Percentiles rank a stretch among this genome's conserved stretches.
Conservation (phyloP, 495 filamentous ascomycete species). For the Xanthoparmelia taractica region DNA sequence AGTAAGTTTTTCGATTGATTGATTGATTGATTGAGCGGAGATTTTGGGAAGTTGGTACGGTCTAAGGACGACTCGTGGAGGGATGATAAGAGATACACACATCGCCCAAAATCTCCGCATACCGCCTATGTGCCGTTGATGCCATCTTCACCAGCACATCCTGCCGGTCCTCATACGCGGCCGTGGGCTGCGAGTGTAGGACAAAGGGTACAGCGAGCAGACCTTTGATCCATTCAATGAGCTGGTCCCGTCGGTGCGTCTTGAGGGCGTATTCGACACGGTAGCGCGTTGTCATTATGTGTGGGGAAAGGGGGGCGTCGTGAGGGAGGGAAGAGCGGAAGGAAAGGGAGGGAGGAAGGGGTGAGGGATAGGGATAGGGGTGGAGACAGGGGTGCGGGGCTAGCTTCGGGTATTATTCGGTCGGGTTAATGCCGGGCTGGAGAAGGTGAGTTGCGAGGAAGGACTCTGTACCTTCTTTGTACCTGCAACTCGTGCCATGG, state of each 20-base stretch:
- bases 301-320: neutral
- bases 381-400: neutral
- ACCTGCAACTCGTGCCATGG: no score
- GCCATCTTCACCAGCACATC: constrained; percentile 43
- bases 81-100: no score
- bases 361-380: no score
- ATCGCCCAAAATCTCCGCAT: constrained; percentile 92
- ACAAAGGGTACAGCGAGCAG: constrained; percentile 95
- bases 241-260: constrained; percentile 17
- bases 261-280: constrained; percentile 59
- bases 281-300: constrained; percentile 76
- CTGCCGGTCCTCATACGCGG: constrained; percentile 54
- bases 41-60: no score
- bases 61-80: no score
- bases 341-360: no score
- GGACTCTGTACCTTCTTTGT: no score
- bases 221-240: constrained; percentile 71
- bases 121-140: constrained; percentile 64
- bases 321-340: no score
- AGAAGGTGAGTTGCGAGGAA: no score
- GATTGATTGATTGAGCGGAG: no score
- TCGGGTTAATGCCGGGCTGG: no score
- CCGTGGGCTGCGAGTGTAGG: constrained; percentile 87
- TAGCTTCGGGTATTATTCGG: neutral
- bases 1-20: neutral